Evolutionary conservation across 1,284 basidiomycete genomes (phyloP).

Genomic region (Ustilago xerochloae): DNA sequence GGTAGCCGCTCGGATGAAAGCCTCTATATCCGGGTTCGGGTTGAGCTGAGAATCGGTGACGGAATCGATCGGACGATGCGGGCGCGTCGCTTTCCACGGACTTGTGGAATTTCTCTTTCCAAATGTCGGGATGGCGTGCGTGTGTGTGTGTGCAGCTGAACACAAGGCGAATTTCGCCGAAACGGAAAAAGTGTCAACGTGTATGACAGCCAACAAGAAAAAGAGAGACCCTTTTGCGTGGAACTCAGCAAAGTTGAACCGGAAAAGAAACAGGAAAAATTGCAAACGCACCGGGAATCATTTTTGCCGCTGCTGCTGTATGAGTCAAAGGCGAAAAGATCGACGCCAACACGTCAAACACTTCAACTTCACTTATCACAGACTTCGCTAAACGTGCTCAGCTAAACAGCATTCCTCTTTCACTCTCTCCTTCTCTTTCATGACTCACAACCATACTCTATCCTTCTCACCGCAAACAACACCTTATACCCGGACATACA

Average conservation of each 20-base stretch:
- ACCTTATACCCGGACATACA: background rate
- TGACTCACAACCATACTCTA: background rate
- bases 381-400: background rate
- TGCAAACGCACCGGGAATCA: conserved; percentile 8
- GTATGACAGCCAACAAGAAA: too few relatives aligned
- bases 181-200: too few relatives aligned
- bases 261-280: background rate
- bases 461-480: background rate
- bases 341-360: conserved; percentile 6
- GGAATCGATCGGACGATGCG: conserved; percentile 1
- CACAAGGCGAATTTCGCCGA: too few relatives aligned
- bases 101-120: too few relatives aligned
- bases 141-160: too few relatives aligned
- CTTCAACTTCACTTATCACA: background rate
- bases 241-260: background rate
- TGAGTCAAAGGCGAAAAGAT: background rate
- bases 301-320: background rate
- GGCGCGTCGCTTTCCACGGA: background rate
- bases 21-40: conserved; percentile 3
- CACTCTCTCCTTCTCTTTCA: too few relatives aligned
- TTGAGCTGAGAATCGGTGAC: background rate
- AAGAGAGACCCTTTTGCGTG: too few relatives aligned
- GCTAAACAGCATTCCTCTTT: background rate
- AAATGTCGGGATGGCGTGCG: too few relatives aligned
- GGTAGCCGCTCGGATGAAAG: too few relatives aligned